Evolutionary conservation across 192 early-diverging fungal genomes (phyloP).

Genomic region (Backusella tarrabulga): DNA sequence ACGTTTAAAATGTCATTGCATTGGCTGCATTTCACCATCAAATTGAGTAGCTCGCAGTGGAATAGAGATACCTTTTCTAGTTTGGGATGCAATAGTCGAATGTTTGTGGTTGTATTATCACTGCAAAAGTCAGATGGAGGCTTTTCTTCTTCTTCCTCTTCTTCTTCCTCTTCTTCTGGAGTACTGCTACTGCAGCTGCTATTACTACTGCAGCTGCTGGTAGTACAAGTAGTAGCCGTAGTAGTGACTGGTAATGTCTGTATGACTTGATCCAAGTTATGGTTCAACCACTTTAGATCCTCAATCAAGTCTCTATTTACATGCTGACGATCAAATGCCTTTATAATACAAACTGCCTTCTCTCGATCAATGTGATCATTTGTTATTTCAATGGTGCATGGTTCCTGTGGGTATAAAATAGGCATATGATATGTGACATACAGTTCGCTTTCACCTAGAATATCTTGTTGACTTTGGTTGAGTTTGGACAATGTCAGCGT

Average conservation of each 20-base stretch:
- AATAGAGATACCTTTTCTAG: constrained; percentile 67
- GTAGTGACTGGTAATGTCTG: background rate
- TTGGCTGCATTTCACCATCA: constrained; percentile 68
- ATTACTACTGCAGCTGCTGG: background rate
- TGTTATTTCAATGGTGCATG: constrained; percentile 35
- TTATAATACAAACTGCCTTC: background rate
- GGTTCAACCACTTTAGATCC: constrained; percentile 13
- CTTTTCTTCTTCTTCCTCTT: background rate
- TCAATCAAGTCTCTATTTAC: background rate
- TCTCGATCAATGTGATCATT: background rate
- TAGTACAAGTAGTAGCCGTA: background rate
- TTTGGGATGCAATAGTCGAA: constrained; percentile 59
- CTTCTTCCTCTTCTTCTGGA: background rate
- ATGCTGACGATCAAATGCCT: constrained; percentile 8
- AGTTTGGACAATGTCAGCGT: background rate
- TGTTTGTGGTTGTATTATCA: constrained; percentile 33
- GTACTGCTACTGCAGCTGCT: no score
- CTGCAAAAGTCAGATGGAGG: background rate
- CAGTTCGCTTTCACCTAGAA: background rate
- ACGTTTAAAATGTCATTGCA: constrained; percentile 67
- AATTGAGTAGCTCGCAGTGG: constrained; percentile 58
- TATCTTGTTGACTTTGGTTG: background rate
- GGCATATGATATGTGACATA: constrained; percentile 26
- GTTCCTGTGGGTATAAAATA: constrained; percentile 36
- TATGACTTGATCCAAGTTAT: background rate